Conservation (phyloP, 1,284 basidiomycete species). For the Fomes fomentarius region DNA sequence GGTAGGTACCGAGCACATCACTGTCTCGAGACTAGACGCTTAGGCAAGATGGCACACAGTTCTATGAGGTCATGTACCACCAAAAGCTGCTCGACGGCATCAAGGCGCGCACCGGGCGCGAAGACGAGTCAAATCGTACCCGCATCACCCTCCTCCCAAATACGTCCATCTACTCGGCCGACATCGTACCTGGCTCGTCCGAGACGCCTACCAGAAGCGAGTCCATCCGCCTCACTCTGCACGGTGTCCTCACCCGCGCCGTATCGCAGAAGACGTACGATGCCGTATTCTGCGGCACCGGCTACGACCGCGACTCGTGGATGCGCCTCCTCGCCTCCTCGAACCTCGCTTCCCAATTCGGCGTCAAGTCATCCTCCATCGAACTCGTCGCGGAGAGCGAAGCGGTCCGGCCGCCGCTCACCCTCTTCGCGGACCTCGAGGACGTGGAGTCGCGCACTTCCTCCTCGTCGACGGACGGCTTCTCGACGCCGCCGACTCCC, state of each 20-base stretch:
- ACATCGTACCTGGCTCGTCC: constrained; percentile 22
- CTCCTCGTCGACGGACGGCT: constrained; percentile 18
- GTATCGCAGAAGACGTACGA: constrained; percentile 46
- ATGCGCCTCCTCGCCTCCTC: constrained; percentile 47
- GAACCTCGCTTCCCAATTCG: constrained; percentile 47
- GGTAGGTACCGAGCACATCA: constrained; percentile 33
- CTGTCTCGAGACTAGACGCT: background rate
- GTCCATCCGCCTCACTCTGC: constrained; percentile 39
- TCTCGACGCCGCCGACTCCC: constrained; percentile 23
- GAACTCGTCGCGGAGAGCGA: constrained; percentile 26
- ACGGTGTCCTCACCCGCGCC: constrained; percentile 40
- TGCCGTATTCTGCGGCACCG: constrained; percentile 58
- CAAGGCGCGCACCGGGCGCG: constrained; percentile 35
- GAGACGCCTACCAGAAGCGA: constrained; percentile 19
- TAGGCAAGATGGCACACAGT: constrained; percentile 29
- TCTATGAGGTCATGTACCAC: constrained; percentile 59
- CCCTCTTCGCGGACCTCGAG: constrained; percentile 18
- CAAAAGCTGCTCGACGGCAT: constrained; percentile 54
- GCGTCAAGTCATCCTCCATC: constrained; percentile 35
- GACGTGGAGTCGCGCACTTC: constrained; percentile 12
- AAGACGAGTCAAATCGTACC: constrained; percentile 25
- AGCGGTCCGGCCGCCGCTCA: constrained; percentile 22
- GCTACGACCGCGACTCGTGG: constrained; percentile 58
- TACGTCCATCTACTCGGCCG: constrained; percentile 43
- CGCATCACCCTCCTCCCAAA: constrained; percentile 44